Evolutionary conservation across 352 stramenopile genomes (phyloP).

Genomic region (Phytophthora meadii): DNA sequence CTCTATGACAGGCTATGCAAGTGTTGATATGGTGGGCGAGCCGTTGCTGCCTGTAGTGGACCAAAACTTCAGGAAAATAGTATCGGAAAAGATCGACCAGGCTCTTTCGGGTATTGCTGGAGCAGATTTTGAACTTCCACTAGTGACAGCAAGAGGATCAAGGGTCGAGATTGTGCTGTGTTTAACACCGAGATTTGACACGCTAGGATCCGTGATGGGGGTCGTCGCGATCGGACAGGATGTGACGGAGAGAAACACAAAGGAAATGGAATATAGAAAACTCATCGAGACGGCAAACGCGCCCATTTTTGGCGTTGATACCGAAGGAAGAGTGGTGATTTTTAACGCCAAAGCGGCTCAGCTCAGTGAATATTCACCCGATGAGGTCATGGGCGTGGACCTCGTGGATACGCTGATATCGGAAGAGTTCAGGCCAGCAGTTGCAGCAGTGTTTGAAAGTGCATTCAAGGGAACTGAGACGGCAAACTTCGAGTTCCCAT

Average conservation of each 20-base stretch:
- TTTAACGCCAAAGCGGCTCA: conserved; percentile 85
- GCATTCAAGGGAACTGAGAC: conserved; percentile 52
- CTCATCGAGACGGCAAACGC: conserved; percentile 91
- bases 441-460: conserved; percentile 47
- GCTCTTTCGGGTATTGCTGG: conserved; percentile 53
- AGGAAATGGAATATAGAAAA: conserved; percentile 74
- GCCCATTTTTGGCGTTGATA: conserved; percentile 86
- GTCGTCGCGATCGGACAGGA: conserved; percentile 68
- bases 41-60: conserved; percentile 58
- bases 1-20: conserved; percentile 60
- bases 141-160: conserved; percentile 55
- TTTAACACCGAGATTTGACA: conserved; percentile 59
- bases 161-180: conserved; percentile 63
- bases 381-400: conserved; percentile 70
- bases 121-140: conserved; percentile 54
- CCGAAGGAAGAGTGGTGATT: conserved; percentile 54
- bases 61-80: conserved; percentile 46
- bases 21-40: conserved; percentile 53
- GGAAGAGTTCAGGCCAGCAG: conserved; percentile 40
- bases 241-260: conserved; percentile 69
- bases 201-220: conserved; percentile 42
- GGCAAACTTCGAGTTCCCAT: conserved; percentile 70
- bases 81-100: conserved; percentile 59
- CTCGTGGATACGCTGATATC: conserved; percentile 78
- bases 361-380: conserved; percentile 69